Evolutionary conservation across 164 flowering plant species (phyloP), one percentile per base, ranked within the genome.

Genomic region (Houttuynia cordata): DNA sequence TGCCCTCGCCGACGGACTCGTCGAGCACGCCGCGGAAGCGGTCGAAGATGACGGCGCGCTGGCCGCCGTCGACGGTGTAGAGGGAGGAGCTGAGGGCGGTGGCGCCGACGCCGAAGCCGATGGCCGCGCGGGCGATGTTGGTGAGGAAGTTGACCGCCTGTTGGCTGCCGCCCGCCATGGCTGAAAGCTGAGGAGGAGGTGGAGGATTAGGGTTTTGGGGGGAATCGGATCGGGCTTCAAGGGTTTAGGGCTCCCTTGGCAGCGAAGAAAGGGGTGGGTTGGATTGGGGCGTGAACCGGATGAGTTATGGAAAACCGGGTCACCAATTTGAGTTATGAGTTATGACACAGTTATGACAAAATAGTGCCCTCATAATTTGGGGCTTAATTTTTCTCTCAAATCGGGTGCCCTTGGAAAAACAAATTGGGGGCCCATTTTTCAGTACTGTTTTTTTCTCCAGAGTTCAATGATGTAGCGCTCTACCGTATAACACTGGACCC

Each of bases 1-100:
- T 90, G 3, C 97, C 97, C 68, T 90, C 95, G 6, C 80, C 87
- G 53, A 76, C 69, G 4, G 95, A 78, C 0, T 81, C 79, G 51
- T 84, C 91, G 54, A 87, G 70, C 9, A 85, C 84, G 0, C 96
- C 94, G 0, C 93, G 82, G 73, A 89, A 73, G 0, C 96, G 81
- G 45, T 83, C 84, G 77, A 83, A 79, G 49, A 83, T 74, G 55
- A 83, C 83, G 20, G 83, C 87, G 22, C 85, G 76, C 58, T 83
- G 64, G 52, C 87, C 87, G 1, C 87, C 84, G 62, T 83, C 83
- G 37, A 80, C 84, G 57, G 78, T 89, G 84, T 81, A 89, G 57
- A 89, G 83, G 1, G 91, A 79, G 39, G 87, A 56, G 68, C 69
- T 79, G 13, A 80, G 51, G 17, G 72, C 64, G 8, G 86, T 64